These are phyloP conservation scores for Porcisia hertigi DNA, from an alignment of 208 protist species.

Conservation along the genomic window DNA sequence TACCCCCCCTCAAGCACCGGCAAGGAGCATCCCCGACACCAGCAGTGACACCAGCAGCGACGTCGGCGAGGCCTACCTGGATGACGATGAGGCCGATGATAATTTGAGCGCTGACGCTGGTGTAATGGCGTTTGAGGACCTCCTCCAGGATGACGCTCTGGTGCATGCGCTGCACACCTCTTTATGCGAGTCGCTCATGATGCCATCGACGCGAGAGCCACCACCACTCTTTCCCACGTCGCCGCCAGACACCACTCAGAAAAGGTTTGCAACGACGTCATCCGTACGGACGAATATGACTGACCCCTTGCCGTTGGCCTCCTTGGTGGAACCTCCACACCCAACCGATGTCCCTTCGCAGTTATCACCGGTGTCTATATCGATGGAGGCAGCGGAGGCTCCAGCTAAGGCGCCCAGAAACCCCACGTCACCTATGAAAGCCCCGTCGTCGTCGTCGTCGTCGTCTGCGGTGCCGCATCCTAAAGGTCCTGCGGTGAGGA, in stretches of 20 bases:
- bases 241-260: background rate
- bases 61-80: background rate
- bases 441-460: background rate
- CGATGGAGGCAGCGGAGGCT: background rate
- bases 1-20: background rate
- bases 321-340: background rate
- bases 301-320: no score
- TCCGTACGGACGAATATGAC: background rate
- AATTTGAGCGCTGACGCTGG: background rate
- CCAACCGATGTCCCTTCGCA: background rate
- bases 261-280: background rate
- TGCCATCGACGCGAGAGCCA: conserved; percentile 22
- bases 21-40: background rate
- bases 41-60: background rate
- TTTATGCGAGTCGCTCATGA: conserved; percentile 25
- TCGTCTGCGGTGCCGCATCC: background rate
- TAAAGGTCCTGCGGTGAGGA: background rate
- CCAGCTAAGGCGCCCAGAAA: background rate
- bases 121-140: conserved; percentile 26
- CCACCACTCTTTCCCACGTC: background rate
- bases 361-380: background rate
- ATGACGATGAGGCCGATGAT: background rate
- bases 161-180: conserved; percentile 22
- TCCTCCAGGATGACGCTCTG: conserved; percentile 25
- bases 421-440: background rate